Percentiles rank a stretch among this genome's conserved stretches.
These are phyloP conservation scores for Colletotrichum eremochloae DNA, from an alignment of 2,329 filamentous ascomycete species.

Conservation along the genomic window DNA sequence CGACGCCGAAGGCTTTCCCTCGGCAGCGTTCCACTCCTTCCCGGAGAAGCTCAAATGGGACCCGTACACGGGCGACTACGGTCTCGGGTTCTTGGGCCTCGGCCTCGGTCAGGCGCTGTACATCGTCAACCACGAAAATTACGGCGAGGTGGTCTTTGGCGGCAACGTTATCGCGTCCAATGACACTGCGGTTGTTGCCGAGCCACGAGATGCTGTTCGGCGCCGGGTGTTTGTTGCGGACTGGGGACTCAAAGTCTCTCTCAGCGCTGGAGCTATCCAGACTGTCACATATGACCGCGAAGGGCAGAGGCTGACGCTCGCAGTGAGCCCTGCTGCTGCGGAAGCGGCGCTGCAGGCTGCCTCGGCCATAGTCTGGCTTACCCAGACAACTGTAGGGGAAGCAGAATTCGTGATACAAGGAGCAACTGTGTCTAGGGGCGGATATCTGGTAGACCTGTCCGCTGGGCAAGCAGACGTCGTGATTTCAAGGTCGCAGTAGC, in stretches of 20 bases:
- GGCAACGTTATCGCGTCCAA: constrained; percentile 53
- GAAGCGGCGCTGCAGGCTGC: constrained; percentile 20
- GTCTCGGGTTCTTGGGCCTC: constrained; percentile 66
- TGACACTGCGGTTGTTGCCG: constrained; percentile 49
- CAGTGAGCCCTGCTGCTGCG: not conserved
- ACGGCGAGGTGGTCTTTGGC: constrained; percentile 65
- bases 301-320: constrained; percentile 25
- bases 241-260: constrained; percentile 51
- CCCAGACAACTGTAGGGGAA: constrained; percentile 7
- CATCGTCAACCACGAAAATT: constrained; percentile 57
- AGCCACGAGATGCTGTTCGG: constrained; percentile 61
- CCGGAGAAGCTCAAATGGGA: constrained; percentile 70
- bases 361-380: constrained; percentile 31
- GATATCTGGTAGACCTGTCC: constrained; percentile 30
- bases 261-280: constrained; percentile 60
- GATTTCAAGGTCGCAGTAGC: not conserved
- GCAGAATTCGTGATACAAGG: not conserved
- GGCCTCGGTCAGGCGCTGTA: constrained; percentile 64
- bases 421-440: constrained; percentile 9
- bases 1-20: constrained; percentile 65
- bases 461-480: constrained; percentile 14
- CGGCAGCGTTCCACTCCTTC: constrained; percentile 69
- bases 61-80: constrained; percentile 69
- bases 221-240: constrained; percentile 63
- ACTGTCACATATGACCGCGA: constrained; percentile 20